These are phyloP conservation scores for Paraphysoderma sedebokerense DNA, from an alignment of 371 early-diverging fungal genomes.

Conservation along the genomic window DNA sequence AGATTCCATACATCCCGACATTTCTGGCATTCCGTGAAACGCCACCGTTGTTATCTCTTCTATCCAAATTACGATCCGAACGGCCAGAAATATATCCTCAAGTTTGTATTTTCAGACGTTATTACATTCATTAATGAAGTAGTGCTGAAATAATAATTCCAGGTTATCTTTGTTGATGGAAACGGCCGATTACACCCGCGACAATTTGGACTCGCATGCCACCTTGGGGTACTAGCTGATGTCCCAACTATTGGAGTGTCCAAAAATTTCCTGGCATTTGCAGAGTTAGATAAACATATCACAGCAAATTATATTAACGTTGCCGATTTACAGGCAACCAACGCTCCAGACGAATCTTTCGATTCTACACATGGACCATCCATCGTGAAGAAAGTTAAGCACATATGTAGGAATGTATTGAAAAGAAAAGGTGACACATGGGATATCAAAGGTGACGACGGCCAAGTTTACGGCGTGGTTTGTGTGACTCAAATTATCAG, in stretches of 20 bases:
- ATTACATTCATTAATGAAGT: not conserved
- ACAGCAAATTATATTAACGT: too few relatives aligned
- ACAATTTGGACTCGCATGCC: slow-evolving; percentile 71
- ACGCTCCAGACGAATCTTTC: too few relatives aligned
- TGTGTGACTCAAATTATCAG: not conserved
- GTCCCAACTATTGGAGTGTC: slow-evolving; percentile 69
- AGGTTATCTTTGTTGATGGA: slow-evolving; percentile 66
- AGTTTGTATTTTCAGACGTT: slow-evolving; percentile 8
- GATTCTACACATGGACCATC: too few relatives aligned
- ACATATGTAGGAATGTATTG: slow-evolving; percentile 8
- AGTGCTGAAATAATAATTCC: not conserved
- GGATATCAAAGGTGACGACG: too few relatives aligned
- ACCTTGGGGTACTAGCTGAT: slow-evolving; percentile 53
- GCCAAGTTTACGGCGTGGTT: not conserved
- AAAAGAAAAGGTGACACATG: slow-evolving; percentile 7
- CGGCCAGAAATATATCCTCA: slow-evolving; percentile 47
- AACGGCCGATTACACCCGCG: slow-evolving; percentile 79
- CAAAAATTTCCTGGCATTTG: slow-evolving; percentile 67
- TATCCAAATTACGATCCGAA: slow-evolving; percentile 23
- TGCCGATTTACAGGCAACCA: too few relatives aligned
- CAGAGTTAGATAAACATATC: too few relatives aligned
- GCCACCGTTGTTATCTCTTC: slow-evolving; percentile 30
- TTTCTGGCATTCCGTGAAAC: slow-evolving; percentile 82
- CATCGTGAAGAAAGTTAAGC: slow-evolving; percentile 15
- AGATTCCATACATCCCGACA: slow-evolving; percentile 64